Evolutionary conservation across 306 rosid species (phyloP).

Genomic region (Cotoneaster glaucophyllus): DNA sequence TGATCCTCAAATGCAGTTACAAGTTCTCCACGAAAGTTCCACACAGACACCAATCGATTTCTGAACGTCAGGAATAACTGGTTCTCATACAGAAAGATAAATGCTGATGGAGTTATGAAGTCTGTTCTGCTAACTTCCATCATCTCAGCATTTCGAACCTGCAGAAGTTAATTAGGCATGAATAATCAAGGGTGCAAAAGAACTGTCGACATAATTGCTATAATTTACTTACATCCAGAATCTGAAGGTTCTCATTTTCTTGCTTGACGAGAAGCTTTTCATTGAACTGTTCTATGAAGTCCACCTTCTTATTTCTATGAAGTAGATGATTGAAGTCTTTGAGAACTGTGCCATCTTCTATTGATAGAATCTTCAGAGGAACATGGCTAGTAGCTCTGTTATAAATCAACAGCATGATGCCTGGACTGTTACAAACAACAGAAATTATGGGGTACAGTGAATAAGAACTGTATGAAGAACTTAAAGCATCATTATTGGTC

Average conservation of each 20-base stretch:
- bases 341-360: slow-evolving; percentile 87
- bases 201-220: background rate
- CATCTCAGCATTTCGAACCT: slow-evolving; percentile 68
- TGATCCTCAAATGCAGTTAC: slow-evolving; percentile 84
- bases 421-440: slow-evolving; percentile 49
- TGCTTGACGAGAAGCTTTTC: slow-evolving; percentile 91
- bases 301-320: slow-evolving; percentile 76
- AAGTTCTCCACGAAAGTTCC: slow-evolving; percentile 88
- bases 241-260: slow-evolving; percentile 82
- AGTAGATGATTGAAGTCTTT: slow-evolving; percentile 72
- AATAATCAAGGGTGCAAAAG: background rate
- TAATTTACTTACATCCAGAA: slow-evolving; percentile 61
- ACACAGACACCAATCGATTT: slow-evolving; percentile 67
- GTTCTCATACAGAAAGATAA: slow-evolving; percentile 75
- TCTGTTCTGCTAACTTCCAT: slow-evolving; percentile 63
- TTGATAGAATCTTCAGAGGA: slow-evolving; percentile 72
- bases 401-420: slow-evolving; percentile 74
- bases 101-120: slow-evolving; percentile 86
- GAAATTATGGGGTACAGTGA: slow-evolving; percentile 3
- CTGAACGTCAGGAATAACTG: slow-evolving; percentile 79
- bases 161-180: background rate
- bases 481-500: background rate
- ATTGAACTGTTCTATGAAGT: slow-evolving; percentile 82
- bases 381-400: slow-evolving; percentile 57
- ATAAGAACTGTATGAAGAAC: background rate